Evolutionary conservation across 78 protist genomes (phyloP).

Genomic region (Dictyostelium intermedium): DNA sequence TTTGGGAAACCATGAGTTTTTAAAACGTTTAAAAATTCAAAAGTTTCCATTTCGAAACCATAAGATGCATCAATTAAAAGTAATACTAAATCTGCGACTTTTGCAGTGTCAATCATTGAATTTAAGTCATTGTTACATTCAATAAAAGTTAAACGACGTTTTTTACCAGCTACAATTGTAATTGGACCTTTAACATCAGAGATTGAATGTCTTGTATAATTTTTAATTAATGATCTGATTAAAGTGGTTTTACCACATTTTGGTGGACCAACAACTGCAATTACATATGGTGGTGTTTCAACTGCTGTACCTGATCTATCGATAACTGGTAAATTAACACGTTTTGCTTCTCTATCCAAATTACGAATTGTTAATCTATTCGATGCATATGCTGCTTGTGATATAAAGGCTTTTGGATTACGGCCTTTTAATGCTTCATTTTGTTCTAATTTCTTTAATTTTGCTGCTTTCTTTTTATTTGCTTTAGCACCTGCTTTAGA

Average conservation of each 20-base stretch:
- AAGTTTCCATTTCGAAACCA: conserved; percentile 99
- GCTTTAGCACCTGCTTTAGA: conserved; percentile 81
- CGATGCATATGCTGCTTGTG: conserved; percentile 49
- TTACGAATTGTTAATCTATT: not conserved
- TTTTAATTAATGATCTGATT: conserved; percentile 96
- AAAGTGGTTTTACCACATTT: conserved; percentile 97
- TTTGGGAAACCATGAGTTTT: conserved; percentile 98
- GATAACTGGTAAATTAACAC: conserved; percentile 86
- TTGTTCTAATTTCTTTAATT: conserved; percentile 37
- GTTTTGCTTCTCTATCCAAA: conserved; percentile 78
- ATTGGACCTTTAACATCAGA: conserved; percentile 94
- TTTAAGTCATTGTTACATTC: conserved; percentile 97
- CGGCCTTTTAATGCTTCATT: conserved; percentile 28
- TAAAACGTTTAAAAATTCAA: conserved; percentile 98
- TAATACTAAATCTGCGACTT: conserved; percentile 97
- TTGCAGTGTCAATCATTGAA: conserved; percentile 98
- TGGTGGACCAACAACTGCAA: conserved; percentile 98
- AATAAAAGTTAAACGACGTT: conserved; percentile 96
- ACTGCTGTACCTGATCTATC: conserved; percentile 86
- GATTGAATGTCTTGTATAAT: conserved; percentile 93
- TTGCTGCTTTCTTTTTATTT: conserved; percentile 75
- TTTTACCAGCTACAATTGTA: conserved; percentile 93
- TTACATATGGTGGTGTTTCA: conserved; percentile 93
- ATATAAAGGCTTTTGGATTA: conserved; percentile 80
- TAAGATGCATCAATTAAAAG: conserved; percentile 97